Evolutionary conservation across 2,329 filamentous ascomycete species (phyloP).

Genomic region (Graphilbum fragrans): DNA sequence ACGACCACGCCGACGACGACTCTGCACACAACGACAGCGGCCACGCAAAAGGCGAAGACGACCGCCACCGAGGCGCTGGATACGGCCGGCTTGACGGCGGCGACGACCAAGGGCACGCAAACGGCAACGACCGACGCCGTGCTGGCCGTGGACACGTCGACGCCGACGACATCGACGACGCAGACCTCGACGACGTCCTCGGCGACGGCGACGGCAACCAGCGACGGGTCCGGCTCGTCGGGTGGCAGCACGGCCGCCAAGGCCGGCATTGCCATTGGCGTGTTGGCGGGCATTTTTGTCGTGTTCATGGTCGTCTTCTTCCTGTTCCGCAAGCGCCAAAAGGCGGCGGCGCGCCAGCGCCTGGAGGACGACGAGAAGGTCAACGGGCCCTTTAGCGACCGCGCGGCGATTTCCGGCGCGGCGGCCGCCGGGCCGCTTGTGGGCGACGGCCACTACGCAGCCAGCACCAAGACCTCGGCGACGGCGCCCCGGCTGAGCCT

Average conservation of each 20-base stretch:
- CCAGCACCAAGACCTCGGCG: conserved; percentile 30
- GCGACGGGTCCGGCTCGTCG: not conserved
- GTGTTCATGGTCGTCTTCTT: conserved; percentile 60
- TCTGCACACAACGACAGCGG: not conserved
- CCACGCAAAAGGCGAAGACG: not conserved
- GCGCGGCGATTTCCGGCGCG: conserved; percentile 4
- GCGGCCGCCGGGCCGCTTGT: not conserved
- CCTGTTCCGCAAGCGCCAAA: conserved; percentile 57
- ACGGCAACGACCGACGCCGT: not conserved
- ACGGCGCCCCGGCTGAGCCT: conserved; percentile 72
- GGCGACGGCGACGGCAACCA: not conserved
- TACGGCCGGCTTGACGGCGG: no score
- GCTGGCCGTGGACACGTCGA: conserved; percentile 5
- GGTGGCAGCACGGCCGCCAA: conserved; percentile 34
- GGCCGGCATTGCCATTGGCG: conserved; percentile 76
- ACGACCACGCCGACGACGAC: not conserved
- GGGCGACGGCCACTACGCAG: conserved; percentile 4
- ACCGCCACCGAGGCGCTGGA: not conserved
- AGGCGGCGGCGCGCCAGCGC: conserved; percentile 42
- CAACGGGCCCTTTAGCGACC: conserved; percentile 24
- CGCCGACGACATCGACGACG: not conserved
- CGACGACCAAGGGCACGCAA: not conserved
- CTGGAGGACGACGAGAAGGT: conserved; percentile 54
- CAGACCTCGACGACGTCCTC: not conserved
- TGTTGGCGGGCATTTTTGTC: conserved; percentile 56